Conservation (phyloP, 176 grass and related monocot genomes). For the bread wheat (Triticum aestivum) region DNA sequence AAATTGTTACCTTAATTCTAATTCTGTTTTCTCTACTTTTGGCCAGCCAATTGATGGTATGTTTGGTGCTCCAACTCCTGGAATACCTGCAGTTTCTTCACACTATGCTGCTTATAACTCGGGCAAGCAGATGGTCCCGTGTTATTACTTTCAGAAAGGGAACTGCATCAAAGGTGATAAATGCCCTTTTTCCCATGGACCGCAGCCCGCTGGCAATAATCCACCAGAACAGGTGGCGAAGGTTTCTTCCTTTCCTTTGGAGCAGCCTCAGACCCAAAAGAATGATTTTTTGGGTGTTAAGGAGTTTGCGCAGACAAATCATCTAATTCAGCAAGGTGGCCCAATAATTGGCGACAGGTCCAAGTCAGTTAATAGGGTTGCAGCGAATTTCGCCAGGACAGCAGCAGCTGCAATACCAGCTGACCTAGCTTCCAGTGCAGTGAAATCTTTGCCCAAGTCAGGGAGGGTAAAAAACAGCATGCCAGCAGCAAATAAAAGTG, state of each 20-base stretch:
- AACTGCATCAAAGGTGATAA: conserved; percentile 94
- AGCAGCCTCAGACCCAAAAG: conserved; percentile 40
- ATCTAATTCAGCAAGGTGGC: conserved; percentile 19
- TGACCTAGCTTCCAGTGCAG: conserved; percentile 24
- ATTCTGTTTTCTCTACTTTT: conserved; percentile 34
- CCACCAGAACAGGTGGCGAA: conserved; percentile 44
- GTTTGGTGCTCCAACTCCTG: conserved; percentile 54
- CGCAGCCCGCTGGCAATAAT: conserved; percentile 42
- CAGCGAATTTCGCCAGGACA: conserved; percentile 35
- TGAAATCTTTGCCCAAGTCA: conserved; percentile 38
- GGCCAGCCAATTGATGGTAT: conserved; percentile 81
- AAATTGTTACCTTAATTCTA: conserved; percentile 16
- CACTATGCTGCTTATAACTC: conserved; percentile 48
- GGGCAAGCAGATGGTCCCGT: conserved; percentile 71
- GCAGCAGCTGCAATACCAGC: not conserved
- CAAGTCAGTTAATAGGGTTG: conserved; percentile 22
- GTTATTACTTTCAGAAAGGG: conserved; percentile 96
- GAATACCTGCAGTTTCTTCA: conserved; percentile 31
- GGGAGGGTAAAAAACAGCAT: conserved; percentile 29
- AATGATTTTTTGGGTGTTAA: conserved; percentile 34
- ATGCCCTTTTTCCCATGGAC: conserved; percentile 81
- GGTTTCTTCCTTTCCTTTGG: conserved; percentile 40
- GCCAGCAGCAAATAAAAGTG: conserved; percentile 32
- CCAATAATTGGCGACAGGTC: conserved; percentile 26
- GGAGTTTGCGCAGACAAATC: conserved; percentile 23